Conservation (phyloP, 1,284 basidiomycete species). For the Tilletia indica region DNA sequence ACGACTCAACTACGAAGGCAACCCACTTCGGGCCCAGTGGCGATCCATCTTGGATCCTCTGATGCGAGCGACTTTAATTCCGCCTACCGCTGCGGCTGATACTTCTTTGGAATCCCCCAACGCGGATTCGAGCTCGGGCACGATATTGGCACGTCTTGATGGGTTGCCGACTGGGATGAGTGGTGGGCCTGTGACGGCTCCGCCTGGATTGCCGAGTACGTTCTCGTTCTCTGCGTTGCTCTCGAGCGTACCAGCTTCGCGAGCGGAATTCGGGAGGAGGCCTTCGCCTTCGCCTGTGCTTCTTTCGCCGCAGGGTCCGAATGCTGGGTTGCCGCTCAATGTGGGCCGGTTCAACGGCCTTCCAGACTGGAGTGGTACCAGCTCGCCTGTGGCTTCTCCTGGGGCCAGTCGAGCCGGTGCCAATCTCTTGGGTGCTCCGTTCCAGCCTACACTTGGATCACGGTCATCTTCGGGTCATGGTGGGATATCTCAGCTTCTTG, state of each 20-base stretch:
- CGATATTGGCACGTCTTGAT: background rate
- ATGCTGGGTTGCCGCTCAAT: too few species aligned
- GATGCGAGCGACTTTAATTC: conserved; percentile 54
- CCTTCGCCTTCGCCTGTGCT: too few species aligned
- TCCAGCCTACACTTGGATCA: background rate
- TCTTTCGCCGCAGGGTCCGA: too few species aligned
- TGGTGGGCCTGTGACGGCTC: background rate
- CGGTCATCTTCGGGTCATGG: background rate
- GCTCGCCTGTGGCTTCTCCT: too few species aligned
- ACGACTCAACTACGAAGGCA: conserved; percentile 83
- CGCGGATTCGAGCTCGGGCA: background rate
- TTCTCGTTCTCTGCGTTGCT: too few species aligned
- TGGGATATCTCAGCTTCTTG: background rate
- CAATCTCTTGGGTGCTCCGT: background rate
- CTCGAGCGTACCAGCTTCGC: too few species aligned
- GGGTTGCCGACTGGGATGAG: background rate
- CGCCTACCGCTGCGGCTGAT: conserved; percentile 48
- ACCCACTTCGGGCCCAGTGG: conserved; percentile 90
- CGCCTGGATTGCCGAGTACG: background rate
- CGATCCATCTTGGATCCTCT: conserved; percentile 75
- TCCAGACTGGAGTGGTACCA: too few species aligned
- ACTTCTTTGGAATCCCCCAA: conserved; percentile 25
- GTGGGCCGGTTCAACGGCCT: too few species aligned
- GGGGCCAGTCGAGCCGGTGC: background rate
- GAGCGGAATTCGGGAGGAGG: too few species aligned